These are phyloP conservation scores for Psophocarpus tetragonolobus DNA, from an alignment of 306 rosid genomes.

Conservation along the genomic window DNA sequence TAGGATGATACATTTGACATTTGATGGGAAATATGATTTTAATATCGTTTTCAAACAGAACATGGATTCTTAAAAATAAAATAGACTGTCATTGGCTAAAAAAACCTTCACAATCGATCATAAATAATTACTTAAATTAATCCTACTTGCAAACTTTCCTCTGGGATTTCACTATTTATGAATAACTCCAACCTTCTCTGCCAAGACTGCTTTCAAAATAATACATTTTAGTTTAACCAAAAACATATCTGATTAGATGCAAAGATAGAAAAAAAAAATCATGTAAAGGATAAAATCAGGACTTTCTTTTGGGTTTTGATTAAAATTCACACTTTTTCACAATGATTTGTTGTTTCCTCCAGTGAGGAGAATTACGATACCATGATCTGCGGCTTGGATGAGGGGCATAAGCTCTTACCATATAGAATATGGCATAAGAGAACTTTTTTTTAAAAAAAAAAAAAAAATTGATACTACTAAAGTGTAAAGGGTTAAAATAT, in stretches of 20 bases:
- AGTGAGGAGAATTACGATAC: not conserved
- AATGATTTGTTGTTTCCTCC: not conserved
- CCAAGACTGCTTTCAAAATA: not conserved
- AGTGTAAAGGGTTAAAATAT: too few species aligned
- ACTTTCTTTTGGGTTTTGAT: not conserved
- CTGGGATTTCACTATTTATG: not conserved
- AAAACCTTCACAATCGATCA: too few species aligned
- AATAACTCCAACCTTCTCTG: not conserved
- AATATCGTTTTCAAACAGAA: conserved; percentile 5
- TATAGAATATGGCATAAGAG: not conserved
- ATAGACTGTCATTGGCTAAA: not conserved
- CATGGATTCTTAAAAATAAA: not conserved
- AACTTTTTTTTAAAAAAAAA: too few species aligned
- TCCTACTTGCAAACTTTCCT: not conserved
- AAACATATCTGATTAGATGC: not conserved
- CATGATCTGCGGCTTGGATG: conserved; percentile 14
- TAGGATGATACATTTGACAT: conserved; percentile 13
- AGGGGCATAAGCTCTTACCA: not conserved
- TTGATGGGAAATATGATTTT: not conserved
- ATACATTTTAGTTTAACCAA: not conserved
- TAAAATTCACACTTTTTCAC: not conserved
- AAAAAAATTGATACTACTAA: too few species aligned
- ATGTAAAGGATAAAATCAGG: not conserved
- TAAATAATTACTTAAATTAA: not conserved
- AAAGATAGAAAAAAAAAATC: not conserved